These are phyloP conservation scores for Cercospora sp. DNA, from an alignment of 2,329 filamentous ascomycete genomes.

Conservation along the genomic window DNA sequence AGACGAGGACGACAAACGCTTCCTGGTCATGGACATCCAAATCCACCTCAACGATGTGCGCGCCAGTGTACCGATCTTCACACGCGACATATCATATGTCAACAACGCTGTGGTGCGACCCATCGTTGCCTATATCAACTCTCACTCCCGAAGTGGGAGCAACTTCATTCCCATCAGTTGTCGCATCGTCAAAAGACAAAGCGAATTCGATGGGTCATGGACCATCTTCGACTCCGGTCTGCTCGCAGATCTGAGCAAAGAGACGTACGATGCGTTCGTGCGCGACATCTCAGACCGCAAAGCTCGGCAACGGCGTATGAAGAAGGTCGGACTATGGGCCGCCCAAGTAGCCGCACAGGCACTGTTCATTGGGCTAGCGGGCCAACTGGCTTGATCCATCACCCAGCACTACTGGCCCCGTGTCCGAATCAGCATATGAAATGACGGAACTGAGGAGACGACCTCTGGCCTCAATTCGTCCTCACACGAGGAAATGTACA, in stretches of 20 bases:
- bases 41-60: conserved; percentile 94
- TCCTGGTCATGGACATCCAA: conserved; percentile 90
- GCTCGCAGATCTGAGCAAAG: conserved; percentile 89
- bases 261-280: conserved; percentile 93
- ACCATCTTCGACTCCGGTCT: conserved; percentile 89
- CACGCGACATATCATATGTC: conserved; percentile 86
- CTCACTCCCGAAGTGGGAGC: conserved; percentile 59
- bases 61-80: conserved; percentile 90
- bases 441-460: too few species aligned
- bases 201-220: conserved; percentile 95
- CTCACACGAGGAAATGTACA: neutral
- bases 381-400: conserved; percentile 60
- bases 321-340: conserved; percentile 96
- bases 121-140: conserved; percentile 98
- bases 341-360: conserved; percentile 89
- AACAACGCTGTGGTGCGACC: conserved; percentile 93
- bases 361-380: conserved; percentile 90
- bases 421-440: too few species aligned
- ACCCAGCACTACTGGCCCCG: too few species aligned
- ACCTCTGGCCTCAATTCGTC: too few species aligned
- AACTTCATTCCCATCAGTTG: conserved; percentile 96
- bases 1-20: conserved; percentile 65
- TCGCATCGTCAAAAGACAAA: conserved; percentile 83
- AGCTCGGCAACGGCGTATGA: conserved; percentile 79
- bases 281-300: conserved; percentile 88